Percentiles rank a stretch among this genome's conserved stretches.
Conservation (phyloP, 192 early-diverging fungal species). For the Rhizophagus prolifer region DNA sequence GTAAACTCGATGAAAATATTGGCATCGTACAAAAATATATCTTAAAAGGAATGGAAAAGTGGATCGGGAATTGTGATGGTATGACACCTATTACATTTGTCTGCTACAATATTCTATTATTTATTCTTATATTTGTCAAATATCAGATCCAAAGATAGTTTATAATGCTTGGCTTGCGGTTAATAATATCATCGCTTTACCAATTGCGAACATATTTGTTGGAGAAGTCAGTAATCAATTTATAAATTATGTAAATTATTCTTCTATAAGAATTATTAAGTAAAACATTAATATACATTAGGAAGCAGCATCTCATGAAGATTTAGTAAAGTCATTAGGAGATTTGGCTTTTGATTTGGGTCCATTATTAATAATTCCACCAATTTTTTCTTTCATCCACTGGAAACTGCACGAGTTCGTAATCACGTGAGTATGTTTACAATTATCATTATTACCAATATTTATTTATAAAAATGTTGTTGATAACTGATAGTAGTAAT, state of each 20-base stretch:
- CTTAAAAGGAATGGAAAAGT: neutral
- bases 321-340: neutral
- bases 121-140: neutral
- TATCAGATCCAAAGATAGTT: neutral
- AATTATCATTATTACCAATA: no score
- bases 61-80: slow-evolving; percentile 10
- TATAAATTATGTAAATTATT: no score
- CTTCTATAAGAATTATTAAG: no score
- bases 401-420: neutral
- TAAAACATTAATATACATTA: no score
- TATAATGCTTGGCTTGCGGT: neutral
- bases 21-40: neutral
- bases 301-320: neutral
- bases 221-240: neutral
- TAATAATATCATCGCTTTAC: neutral
- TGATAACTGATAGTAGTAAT: no score
- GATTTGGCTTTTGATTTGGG: neutral
- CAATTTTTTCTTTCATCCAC: neutral
- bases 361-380: neutral
- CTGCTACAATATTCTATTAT: no score
- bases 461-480: no score
- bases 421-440: neutral
- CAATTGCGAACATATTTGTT: neutral
- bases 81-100: no score
- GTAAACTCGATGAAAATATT: neutral